Base-by-base conservation (phyloP, 805 yeast genomes). In the Grigorovia transvaalensis region DNA sequence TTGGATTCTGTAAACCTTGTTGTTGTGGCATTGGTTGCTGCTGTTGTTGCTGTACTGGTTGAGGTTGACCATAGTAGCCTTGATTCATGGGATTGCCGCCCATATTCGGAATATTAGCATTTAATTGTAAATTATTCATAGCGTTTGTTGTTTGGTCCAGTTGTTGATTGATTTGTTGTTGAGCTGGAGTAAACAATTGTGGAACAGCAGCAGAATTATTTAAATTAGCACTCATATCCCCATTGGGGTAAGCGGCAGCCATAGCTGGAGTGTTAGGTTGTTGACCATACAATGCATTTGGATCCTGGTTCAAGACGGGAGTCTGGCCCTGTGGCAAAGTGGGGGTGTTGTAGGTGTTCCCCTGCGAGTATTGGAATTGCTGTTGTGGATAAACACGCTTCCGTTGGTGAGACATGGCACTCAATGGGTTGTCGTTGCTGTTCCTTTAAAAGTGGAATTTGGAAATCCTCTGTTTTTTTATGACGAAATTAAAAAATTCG, bases 311-410 rank as follows among this genome's bases (percentile, higher is more conserved):
- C 33, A 44, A 29, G 18, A 46, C 23, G 2, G 53, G 53, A 12
- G 46, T 27, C 41, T 47, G 49, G n/a, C 49, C 49, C 19, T 18
- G 33, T 3, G 47, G 47, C 9, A 30, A 29, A 45, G 20, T 33
- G 9, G 48, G 35, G 8, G 42, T 38, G 15, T 38, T 38, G 17
- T 38, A 38, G 4, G n/a, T n/a, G 20, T 46, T 41, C 40, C 44
- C 45, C 44, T 50, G 52, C n/a, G 35, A 29, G 19, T 40, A 19
- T 46, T 50, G 49, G 19, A 46, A 50, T 35, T 45, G 49, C 13
- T 44, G 47, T 29, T 70, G 68, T 46, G 81, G 79, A 58, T 77
- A 77, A 47, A 68, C 73, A 56, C 82, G 74, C 56, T 76, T 72
- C 60, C 62, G 73, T 45, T 64, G 64, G 54, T 69, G 73, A n/a